Conservation (phyloP, 768 basidiomycete species). For the Obba rivulosa region DNA sequence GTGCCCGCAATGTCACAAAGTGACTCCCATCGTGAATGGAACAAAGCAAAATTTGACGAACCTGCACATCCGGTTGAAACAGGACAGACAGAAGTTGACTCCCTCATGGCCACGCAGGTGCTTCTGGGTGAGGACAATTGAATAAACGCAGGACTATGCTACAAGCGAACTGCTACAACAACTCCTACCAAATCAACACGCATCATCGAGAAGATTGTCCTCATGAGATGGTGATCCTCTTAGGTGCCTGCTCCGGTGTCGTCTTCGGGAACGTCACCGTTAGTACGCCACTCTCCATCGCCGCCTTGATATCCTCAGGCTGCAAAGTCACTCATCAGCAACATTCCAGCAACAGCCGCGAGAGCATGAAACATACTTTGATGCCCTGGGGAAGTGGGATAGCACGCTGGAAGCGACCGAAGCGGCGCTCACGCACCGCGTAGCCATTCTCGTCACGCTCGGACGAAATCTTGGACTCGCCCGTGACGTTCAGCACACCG, state of each 20-base stretch:
- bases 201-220: not conserved
- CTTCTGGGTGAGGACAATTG: too few species aligned
- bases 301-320: constrained; percentile 42
- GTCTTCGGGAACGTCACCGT: constrained; percentile 50
- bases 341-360: not conserved
- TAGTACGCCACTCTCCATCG: constrained; percentile 48
- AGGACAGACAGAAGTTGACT: too few species aligned
- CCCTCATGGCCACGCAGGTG: too few species aligned
- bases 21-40: too few species aligned
- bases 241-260: constrained; percentile 25
- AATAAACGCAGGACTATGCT: too few species aligned
- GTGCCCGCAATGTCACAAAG: too few species aligned
- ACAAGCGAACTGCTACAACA: too few species aligned
- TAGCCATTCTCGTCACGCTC: constrained; percentile 33
- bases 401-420: constrained; percentile 43
- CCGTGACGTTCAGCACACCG: constrained; percentile 42
- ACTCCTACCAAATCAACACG: too few species aligned
- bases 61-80: too few species aligned
- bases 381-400: constrained; percentile 43
- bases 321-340: constrained; percentile 16
- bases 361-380: constrained; percentile 29
- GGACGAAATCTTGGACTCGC: constrained; percentile 30
- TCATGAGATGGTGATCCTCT: constrained; percentile 34
- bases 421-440: constrained; percentile 40
- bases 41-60: too few species aligned